Evolutionary conservation across 768 basidiomycete species (phyloP), one percentile per base, ranked within the genome.

Genomic region (Mrakia gelida): DNA sequence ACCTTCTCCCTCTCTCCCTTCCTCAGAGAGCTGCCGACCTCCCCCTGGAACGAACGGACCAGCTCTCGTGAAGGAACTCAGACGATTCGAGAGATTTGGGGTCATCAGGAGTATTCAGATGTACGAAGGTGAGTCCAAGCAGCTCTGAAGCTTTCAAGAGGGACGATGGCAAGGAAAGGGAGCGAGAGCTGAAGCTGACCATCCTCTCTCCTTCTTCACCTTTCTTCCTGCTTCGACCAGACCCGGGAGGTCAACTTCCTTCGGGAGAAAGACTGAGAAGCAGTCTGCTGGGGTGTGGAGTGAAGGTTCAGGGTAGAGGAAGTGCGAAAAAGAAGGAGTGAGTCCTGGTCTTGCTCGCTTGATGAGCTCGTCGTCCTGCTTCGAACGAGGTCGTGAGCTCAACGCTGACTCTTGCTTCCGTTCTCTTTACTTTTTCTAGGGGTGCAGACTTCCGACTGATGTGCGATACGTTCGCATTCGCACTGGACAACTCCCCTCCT

Each of bases 1-100:
- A n/a, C n/a, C n/a, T n/a, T n/a, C n/a, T n/a, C n/a, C n/a, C 15
- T 61, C 59, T 23, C 59, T 61, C 23, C 61, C n/a, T 30, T 62
- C 61, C 10, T 32, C 61, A 62, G 61, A 62, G 61, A 62, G 61
- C 61, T 62, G 61, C 61, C 61, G 61, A 62, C 61, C 61, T 28
- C 61, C 61, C 10, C 61, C 61, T 16, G 9, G 8, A 2, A 62
- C 61, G 61, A 62, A 62, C 61, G 61, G 61, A 30, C 61, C 61
- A 1, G 61, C 61, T 28, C n/a, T 62, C n/a, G 32, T 62, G 10
- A n/a, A 32, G 32, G 61, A 62, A 18, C 61, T 62, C 61, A 62
- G 32, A n/a, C 32, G 32, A 9, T n/a, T 62, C n/a, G 61, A 32
- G 11, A 28, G 61, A 62, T 62, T 62, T n/a, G 61, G 61, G 2